Percentiles rank a stretch among this genome's conserved stretches.
These are phyloP conservation scores for Candida michaelii DNA, from an alignment of 805 yeast species.

Conservation along the genomic window DNA sequence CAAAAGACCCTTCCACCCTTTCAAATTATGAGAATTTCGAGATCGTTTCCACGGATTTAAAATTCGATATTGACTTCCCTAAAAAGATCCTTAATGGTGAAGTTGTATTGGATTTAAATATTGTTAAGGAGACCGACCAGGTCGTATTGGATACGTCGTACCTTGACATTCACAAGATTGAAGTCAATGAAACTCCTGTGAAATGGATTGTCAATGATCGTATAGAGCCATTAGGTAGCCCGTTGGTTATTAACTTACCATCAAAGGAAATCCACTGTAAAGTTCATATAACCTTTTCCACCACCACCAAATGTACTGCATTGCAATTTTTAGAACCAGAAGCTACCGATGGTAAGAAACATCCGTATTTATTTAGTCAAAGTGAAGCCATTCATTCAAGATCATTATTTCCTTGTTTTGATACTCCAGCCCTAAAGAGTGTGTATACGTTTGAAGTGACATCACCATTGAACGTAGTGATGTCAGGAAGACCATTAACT, in stretches of 20 bases:
- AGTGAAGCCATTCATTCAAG: constrained; percentile 92
- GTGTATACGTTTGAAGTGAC: constrained; percentile 56
- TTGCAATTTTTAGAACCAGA: constrained; percentile 78
- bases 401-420: constrained; percentile 84
- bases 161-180: constrained; percentile 46
- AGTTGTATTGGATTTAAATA: constrained; percentile 47
- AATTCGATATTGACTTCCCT: constrained; percentile 56
- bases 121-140: constrained; percentile 23
- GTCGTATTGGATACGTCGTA: constrained; percentile 69
- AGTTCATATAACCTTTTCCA: constrained; percentile 56
- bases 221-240: constrained; percentile 59
- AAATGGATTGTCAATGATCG: constrained; percentile 39
- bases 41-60: constrained; percentile 49
- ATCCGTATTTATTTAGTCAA: constrained; percentile 80
- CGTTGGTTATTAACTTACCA: constrained; percentile 37
- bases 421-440: constrained; percentile 83
- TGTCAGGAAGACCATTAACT: constrained; percentile 60
- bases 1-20: constrained; percentile 68
- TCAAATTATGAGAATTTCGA: constrained; percentile 64
- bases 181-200: constrained; percentile 35
- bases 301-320: constrained; percentile 79
- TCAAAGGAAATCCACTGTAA: constrained; percentile 13
- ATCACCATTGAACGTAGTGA: constrained; percentile 68
- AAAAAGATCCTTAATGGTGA: constrained; percentile 52
- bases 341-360: constrained; percentile 69